Base-by-base conservation (phyloP, 306 rosid species). In the Cucurbita maxima region DNA sequence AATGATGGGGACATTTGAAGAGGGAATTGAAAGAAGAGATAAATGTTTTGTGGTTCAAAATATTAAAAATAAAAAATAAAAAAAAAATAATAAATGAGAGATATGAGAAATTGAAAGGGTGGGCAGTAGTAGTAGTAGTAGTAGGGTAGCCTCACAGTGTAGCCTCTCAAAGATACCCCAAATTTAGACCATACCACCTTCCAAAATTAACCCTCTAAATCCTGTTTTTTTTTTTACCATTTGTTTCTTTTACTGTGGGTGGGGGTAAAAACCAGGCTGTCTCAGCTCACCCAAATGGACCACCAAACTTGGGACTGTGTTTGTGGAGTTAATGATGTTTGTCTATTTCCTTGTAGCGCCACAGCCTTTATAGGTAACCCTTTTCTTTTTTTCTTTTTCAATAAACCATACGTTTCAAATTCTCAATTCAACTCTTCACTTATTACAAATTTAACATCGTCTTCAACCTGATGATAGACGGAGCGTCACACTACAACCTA, bases 121-220 rank as follows among this genome's bases (percentile, higher is more conserved):
- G 40, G 14, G 50, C 3, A 3, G 45, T 57, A n/a, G 18, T 19
- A 55, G 3, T 45, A 50, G 6, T 8, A 10, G 5, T 2, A 5
- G 71, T 45, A 19, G 72, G 72, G 36, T 19, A 30, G 3, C 38
- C 19, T 67, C 55, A 22, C n/a, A 43, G 1, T 20, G 2, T 19
- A 43, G 54, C 38, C 19, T 67, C 55, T 67, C 20, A 67, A 66
- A 67, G 56, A 67, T 67, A 44, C 40, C 56, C 73, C 10, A 67
- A 45, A 44, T 67, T 67, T 67, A 67, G 73, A 40, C 55, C 73
- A 45, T 67, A 67, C 73, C 55, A 45, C 37, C 37, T 67, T 67
- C 6, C 54, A 12, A 67, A 59, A 2, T 14, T 5, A 30, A 22
- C 8, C 34, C n/a, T 58, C 1, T 44, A 0, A 16, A 6, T 53